Evolutionary conservation across 352 stramenopile species (phyloP).

Genomic region (Phytopythium chamaehyphon): DNA sequence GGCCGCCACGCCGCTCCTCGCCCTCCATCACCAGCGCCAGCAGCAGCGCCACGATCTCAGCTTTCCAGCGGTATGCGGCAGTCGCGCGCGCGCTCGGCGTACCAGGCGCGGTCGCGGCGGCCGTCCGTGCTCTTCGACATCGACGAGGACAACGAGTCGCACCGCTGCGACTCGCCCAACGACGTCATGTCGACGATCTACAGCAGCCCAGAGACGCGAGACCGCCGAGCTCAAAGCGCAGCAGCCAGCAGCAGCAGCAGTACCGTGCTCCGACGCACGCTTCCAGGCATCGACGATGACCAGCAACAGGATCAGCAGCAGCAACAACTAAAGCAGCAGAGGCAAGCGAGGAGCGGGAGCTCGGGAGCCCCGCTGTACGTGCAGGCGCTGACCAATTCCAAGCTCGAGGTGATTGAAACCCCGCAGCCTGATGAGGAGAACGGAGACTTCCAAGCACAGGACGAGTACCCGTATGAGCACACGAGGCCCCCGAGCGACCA

Average conservation of each 20-base stretch:
- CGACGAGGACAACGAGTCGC: slow-evolving; percentile 27
- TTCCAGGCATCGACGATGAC: neutral
- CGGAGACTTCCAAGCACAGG: slow-evolving; percentile 3
- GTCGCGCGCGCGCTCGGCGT: slow-evolving; percentile 21
- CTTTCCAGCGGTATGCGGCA: slow-evolving; percentile 9
- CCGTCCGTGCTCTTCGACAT: slow-evolving; percentile 43
- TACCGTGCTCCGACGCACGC: slow-evolving; percentile 1
- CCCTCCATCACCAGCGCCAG: neutral
- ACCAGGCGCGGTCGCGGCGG: slow-evolving; percentile 13
- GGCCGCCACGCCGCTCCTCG: neutral
- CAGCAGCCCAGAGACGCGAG: slow-evolving; percentile 15
- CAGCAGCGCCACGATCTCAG: too few relatives aligned
- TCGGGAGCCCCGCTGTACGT: neutral
- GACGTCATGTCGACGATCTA: slow-evolving; percentile 14
- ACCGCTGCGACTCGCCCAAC: slow-evolving; percentile 9
- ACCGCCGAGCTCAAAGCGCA: slow-evolving; percentile 3
- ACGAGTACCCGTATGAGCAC: neutral
- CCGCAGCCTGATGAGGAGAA: slow-evolving; percentile 1
- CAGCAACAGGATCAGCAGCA: neutral
- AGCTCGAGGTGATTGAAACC: slow-evolving; percentile 1
- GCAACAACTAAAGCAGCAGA: neutral
- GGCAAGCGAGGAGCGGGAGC: neutral
- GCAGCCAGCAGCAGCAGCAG: slow-evolving; percentile 7
- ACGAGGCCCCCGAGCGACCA: neutral
- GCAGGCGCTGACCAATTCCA: slow-evolving; percentile 7